These are phyloP conservation scores for Aristolochia fimbriata DNA, from an alignment of 164 flowering plant genomes.

Conservation along the genomic window DNA sequence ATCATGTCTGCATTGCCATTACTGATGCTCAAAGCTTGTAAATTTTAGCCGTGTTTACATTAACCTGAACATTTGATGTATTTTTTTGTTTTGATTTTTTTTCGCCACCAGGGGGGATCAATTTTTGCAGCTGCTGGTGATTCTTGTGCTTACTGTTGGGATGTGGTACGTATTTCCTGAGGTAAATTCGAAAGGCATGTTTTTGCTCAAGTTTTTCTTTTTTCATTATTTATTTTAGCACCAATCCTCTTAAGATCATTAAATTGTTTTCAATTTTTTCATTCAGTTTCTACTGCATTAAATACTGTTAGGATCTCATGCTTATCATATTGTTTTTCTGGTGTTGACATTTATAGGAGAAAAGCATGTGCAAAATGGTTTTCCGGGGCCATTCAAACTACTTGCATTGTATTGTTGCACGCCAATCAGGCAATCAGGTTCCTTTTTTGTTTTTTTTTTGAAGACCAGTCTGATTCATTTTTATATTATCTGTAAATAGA, in stretches of 20 bases:
- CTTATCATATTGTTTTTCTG: background rate
- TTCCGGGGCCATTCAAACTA: constrained; percentile 87
- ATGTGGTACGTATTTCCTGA: constrained; percentile 65
- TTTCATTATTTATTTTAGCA: background rate
- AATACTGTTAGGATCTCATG: no score
- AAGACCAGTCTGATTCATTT: constrained; percentile 44
- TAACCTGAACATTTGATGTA: background rate
- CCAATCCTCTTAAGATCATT: no score
- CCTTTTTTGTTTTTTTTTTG: background rate
- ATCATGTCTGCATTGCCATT: no score
- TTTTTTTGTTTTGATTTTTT: background rate
- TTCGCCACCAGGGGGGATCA: constrained; percentile 43
- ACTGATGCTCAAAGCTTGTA: background rate
- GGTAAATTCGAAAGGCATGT: constrained; percentile 12
- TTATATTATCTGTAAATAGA: no score
- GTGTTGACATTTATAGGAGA: constrained; percentile 45
- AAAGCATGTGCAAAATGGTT: constrained; percentile 53
- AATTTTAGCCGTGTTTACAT: background rate
- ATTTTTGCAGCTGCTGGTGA: constrained; percentile 89
- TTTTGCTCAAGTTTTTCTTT: background rate
- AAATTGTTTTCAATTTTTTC: no score
- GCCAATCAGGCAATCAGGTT: constrained; percentile 69
- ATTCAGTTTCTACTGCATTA: no score
- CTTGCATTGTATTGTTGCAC: constrained; percentile 72
- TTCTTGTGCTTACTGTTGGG: constrained; percentile 97